Percentiles rank a stretch among this genome's conserved stretches.
Conservation (phyloP, 2,329 filamentous ascomycete species). For the Colletotrichum sidae region DNA sequence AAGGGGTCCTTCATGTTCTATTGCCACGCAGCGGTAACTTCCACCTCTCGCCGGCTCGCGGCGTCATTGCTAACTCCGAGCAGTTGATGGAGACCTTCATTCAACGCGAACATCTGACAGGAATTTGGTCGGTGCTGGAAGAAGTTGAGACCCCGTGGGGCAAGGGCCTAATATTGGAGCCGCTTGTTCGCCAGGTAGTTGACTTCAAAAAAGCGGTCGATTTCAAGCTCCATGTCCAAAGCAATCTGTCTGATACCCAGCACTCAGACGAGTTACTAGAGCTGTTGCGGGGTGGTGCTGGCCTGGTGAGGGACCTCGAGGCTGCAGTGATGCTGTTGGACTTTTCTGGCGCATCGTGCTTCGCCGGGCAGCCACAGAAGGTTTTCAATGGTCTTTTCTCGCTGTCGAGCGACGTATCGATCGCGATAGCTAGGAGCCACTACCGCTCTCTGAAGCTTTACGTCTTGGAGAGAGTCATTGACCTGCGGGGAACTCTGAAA, state of each 20-base stretch:
- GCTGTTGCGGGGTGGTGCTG: conserved; percentile 1
- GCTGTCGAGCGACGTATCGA: background rate
- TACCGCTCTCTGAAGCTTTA: conserved; percentile 20
- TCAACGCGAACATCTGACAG: conserved; percentile 16
- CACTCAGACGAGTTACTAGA: background rate
- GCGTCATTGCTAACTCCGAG: background rate
- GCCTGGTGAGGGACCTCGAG: background rate
- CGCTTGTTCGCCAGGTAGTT: conserved; percentile 12
- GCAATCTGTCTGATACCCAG: background rate
- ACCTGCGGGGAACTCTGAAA: conserved; percentile 2
- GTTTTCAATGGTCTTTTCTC: conserved; percentile 23
- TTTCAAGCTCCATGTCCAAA: conserved; percentile 6
- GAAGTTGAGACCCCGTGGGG: conserved; percentile 12
- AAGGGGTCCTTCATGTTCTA: conserved; percentile 23
- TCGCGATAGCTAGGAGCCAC: conserved; percentile 9
- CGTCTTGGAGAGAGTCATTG: conserved; percentile 14
- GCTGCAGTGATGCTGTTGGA: conserved; percentile 4
- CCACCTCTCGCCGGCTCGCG: no score
- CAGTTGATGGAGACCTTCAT: conserved; percentile 33
- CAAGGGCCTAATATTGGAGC: conserved; percentile 14
- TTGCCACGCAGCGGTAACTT: conserved; percentile 23
- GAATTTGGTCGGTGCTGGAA: conserved; percentile 26
- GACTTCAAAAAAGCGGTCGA: conserved; percentile 24
- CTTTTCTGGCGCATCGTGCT: conserved; percentile 1
- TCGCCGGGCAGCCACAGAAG: background rate